Evolutionary conservation across 768 basidiomycete genomes (phyloP), one percentile per base, ranked within the genome.

Genomic region (Phylloporus arenicola): DNA sequence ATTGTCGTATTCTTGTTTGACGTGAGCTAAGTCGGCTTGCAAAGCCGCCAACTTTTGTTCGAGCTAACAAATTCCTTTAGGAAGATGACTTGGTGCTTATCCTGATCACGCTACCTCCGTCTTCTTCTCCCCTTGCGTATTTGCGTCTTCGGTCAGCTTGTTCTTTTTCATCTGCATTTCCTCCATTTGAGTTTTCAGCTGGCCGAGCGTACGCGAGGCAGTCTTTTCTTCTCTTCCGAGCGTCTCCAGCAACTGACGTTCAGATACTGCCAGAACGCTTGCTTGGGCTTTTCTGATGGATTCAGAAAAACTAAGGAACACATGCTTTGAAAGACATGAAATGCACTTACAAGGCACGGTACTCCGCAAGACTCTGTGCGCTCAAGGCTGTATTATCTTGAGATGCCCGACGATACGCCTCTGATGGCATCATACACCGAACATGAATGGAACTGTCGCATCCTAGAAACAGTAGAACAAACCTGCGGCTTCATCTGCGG

Each of bases 341-440:
- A 17, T 16, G 22, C 16, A 19, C 63, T 61, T 31, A 63, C 62
- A 65, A 37, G 38, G 57, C 50, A 8, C 59, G 59, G 66, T 99
- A 99, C 64, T 97, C 89, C 34, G 87, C 84, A 13, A 98, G 71
- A 61, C 85, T 89, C 50, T 89, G 84, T 62, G 90, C 84, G 49
- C 81, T 87, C 6, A 99, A 72, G 0, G 88, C 83, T 39, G 89
- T 71, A 39, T 88, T 94, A 49, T 80, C 74, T 60, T 84, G 80
- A 10, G 88, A 84, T 6, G 83, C 77, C 60, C 75, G 80, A 48
- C 86, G 73, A 59, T 89, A 86, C 25, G 81, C 81, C 75, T 92
- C 92, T 89, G 57, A 14, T 25, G 29, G 57, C 14, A 29, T 60
- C 57, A 60, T 45, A 52, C 39, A 19, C 6, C 3, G 6, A 55